Base-by-base conservation (phyloP, 192 early-diverging fungal genomes). In the Phycomyces blakesleeanus region DNA sequence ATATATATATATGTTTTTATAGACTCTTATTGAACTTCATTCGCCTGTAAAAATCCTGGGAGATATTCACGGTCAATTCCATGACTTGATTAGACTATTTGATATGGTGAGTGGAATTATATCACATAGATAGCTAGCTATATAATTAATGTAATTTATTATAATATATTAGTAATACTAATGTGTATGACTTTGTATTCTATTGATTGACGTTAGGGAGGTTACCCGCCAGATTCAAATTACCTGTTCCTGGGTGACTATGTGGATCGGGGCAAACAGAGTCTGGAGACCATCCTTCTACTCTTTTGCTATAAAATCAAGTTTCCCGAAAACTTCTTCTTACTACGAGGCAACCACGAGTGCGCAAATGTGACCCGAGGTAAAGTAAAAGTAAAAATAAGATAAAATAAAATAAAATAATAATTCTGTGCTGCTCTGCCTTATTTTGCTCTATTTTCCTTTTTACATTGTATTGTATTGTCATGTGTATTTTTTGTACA, bases 251-350 rank as follows among this genome's bases (percentile, higher is more conserved):
- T 97, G 21, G 92, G 94, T 18, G 96, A 98, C 76, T 98, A 97
- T 79, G 96, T 98, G 16, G 96, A 98, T 80, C 86, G 96, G 34
- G 96, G 96, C 56, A 97, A 96, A 75, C 89, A 93, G 76, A 89
- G 85, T 63, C 79, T 98, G 44, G 96, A 98, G 72, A 98, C 96
- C 7, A 98, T 98, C 61, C 75, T 94, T 15, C 71, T 98, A 66
- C 79, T 98, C 59, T 86, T 98, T 53, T 92, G 90, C 73, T 98
- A 92, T 80, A 98, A 98, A 75, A 89, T 98, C 76, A 96, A 98
- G 72, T 94, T 92, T 69, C 94, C 96, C 0, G 94, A 95, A 67
- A 98, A 94, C 78, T 98, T 98, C 73, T 98, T 98, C 70, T 70
- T 98, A 26, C 69, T 98, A 60, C 85, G 96, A 51, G 96, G 96